Percentiles rank a stretch among this genome's conserved stretches.
phyloP scores from a whole-genome alignment of 345 rosid genomes.

The Lepidium sativum region DNA sequence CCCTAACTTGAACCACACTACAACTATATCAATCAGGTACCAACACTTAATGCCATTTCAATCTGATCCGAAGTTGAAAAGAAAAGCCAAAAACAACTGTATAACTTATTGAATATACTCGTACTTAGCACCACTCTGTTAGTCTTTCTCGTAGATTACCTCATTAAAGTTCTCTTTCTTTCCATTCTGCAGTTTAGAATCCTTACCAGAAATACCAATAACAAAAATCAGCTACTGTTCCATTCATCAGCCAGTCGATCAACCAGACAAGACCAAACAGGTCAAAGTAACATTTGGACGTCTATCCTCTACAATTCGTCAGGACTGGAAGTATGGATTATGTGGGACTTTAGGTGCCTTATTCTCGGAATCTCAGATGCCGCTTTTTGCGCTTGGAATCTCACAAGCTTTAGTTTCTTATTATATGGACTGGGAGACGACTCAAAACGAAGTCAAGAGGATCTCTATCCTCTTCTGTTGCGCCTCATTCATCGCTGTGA shows the following conservation, averaged over 20 bases:
- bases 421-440: constrained; percentile 95
- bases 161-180: not conserved
- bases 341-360: constrained; percentile 56
- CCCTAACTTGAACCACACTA: constrained; percentile 43
- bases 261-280: constrained; percentile 33
- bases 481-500: constrained; percentile 55
- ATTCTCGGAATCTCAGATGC: constrained; percentile 75
- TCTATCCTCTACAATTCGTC: constrained; percentile 68
- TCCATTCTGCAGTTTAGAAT: not conserved
- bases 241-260: constrained; percentile 42
- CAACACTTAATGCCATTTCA: constrained; percentile 19
- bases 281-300: constrained; percentile 43
- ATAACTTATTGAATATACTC: not conserved
- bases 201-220: constrained; percentile 22
- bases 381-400: constrained; percentile 92
- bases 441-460: constrained; percentile 63
- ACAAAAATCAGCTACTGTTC: constrained; percentile 48
- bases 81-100: not conserved
- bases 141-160: too few species aligned
- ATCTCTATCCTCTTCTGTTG: constrained; percentile 60
- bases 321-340: constrained; percentile 84
- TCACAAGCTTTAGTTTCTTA: constrained; percentile 83
- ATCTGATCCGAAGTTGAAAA: not conserved
- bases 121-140: not conserved
- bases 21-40: constrained; percentile 46